A percentile compares a stretch with the other conserved stretches of the same genome.
Conservation (phyloP, 805 yeast species). For the Metschnikowia hibisci region DNA sequence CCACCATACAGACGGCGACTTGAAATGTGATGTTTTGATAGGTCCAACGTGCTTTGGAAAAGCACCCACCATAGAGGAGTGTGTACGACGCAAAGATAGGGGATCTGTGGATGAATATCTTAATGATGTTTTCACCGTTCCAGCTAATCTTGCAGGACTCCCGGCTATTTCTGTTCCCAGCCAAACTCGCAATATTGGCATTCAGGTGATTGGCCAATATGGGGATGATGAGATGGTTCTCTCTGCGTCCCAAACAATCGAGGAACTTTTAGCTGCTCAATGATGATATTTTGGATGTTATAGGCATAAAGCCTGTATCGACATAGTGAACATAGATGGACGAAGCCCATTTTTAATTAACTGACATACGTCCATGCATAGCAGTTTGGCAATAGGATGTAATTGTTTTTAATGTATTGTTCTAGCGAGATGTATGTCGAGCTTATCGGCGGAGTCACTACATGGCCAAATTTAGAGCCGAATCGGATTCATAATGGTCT, state of each 20-base stretch:
- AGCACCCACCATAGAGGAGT: slow-evolving; percentile 54
- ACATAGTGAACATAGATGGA: background rate
- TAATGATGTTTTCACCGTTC: slow-evolving; percentile 83
- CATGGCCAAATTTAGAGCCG: too few relatives aligned
- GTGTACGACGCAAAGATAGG: slow-evolving; percentile 22
- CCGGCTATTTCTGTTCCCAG: slow-evolving; percentile 83
- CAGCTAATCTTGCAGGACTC: slow-evolving; percentile 86
- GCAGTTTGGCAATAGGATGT: too few relatives aligned
- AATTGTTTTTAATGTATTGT: too few relatives aligned
- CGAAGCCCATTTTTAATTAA: too few relatives aligned
- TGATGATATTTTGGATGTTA: background rate
- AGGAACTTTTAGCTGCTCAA: background rate
- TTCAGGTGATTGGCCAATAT: slow-evolving; percentile 81
- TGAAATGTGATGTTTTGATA: slow-evolving; percentile 57
- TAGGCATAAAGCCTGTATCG: background rate
- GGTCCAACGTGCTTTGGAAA: slow-evolving; percentile 64
- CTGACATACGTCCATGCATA: too few relatives aligned
- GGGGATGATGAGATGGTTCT: slow-evolving; percentile 74
- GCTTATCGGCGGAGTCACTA: too few relatives aligned
- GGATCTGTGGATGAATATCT: slow-evolving; percentile 60
- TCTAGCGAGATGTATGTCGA: too few relatives aligned
- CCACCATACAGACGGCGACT: background rate
- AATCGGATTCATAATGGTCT: background rate
- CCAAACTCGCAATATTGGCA: slow-evolving; percentile 40
- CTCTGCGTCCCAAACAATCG: slow-evolving; percentile 24